These are phyloP conservation scores for Claviceps capensis DNA, from an alignment of 2,329 filamentous ascomycete species.

Conservation along the genomic window DNA sequence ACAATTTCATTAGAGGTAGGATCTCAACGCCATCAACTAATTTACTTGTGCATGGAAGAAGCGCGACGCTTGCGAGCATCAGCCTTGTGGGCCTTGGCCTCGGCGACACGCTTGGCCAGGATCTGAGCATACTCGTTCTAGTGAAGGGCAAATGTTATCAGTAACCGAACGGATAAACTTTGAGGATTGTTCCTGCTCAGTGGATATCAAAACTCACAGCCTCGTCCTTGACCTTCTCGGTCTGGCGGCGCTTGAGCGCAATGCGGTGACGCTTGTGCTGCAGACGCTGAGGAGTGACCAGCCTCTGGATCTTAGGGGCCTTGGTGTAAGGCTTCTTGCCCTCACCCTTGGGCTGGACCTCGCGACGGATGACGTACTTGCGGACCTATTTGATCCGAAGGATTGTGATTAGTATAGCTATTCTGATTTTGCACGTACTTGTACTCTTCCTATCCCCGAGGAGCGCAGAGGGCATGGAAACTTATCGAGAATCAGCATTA, in stretches of 20 bases:
- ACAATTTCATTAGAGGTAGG: conserved; percentile 9
- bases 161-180: not conserved
- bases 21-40: conserved; percentile 17
- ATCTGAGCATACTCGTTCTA: conserved; percentile 95
- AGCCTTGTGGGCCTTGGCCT: conserved; percentile 88
- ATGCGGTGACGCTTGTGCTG: conserved; percentile 99
- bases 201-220: conserved; percentile 57
- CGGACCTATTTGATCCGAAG: conserved; percentile 53
- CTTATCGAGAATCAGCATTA: not conserved
- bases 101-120: conserved; percentile 90
- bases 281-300: conserved; percentile 97
- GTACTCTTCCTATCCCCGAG: conserved; percentile 11
- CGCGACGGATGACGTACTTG: conserved; percentile 99
- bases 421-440: not conserved
- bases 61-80: conserved; percentile 95
- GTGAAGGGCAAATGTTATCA: conserved; percentile 18
- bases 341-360: conserved; percentile 93
- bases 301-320: conserved; percentile 99
- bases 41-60: conserved; percentile 87
- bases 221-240: conserved; percentile 97
- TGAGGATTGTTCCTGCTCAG: too few relatives aligned
- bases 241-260: conserved; percentile 94
- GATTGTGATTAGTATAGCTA: conserved; percentile 22
- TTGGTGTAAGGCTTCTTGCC: conserved; percentile 98
- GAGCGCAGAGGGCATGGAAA: not conserved